Percentiles rank a stretch among this genome's conserved stretches.
Conservation (phyloP, 1,139 yeast genomes). For the Sugiyamaella xylanicola region DNA sequence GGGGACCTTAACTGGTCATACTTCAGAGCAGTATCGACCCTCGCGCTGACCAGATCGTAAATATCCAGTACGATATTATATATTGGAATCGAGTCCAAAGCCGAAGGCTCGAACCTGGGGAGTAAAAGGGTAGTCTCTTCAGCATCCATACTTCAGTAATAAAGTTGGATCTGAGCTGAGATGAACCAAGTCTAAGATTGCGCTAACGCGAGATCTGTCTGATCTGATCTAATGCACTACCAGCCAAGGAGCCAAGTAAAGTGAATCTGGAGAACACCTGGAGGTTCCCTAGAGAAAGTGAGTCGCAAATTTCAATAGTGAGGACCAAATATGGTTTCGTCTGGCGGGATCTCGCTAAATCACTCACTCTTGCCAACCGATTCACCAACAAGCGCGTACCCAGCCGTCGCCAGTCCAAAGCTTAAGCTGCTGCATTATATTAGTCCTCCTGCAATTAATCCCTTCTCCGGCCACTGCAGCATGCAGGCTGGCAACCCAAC, state of each 20-base stretch:
- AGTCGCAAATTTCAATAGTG: too few species aligned
- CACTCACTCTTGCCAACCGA: background rate
- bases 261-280: background rate
- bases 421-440: background rate
- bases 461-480: background rate
- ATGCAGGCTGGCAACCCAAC: background rate
- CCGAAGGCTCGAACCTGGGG: slow-evolving; percentile 36
- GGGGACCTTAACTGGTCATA: slow-evolving; percentile 61
- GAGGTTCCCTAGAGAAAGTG: too few species aligned
- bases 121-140: slow-evolving; percentile 27
- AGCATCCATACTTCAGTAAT: slow-evolving; percentile 2
- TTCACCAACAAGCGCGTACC: background rate
- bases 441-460: background rate
- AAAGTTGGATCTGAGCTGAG: background rate
- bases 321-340: background rate
- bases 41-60: slow-evolving; percentile 39
- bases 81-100: slow-evolving; percentile 41
- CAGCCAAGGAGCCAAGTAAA: background rate
- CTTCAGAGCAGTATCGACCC: slow-evolving; percentile 53
- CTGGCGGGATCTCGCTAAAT: background rate
- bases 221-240: background rate
- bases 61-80: slow-evolving; percentile 38
- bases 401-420: background rate
- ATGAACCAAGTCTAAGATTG: background rate
- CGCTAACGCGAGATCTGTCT: background rate